Evolutionary conservation across 495 filamentous ascomycete species (phyloP).

Genomic region (Penicillium chermesinum): DNA sequence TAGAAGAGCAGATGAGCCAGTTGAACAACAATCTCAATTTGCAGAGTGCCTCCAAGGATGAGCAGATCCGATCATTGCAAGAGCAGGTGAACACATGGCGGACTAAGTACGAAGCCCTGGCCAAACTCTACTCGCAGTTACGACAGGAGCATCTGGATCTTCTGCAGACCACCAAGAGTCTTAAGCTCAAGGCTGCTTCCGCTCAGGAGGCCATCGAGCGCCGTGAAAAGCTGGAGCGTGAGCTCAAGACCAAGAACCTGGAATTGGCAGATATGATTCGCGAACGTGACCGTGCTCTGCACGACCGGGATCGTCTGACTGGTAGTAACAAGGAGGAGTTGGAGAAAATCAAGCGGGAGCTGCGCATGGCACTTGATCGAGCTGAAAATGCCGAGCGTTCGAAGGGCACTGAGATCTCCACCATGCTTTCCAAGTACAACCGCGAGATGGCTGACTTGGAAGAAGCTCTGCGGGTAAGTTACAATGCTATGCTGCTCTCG

Average conservation of each 20-base stretch:
- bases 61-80: constrained; percentile 86
- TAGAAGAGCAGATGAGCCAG: constrained; percentile 81
- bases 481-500: neutral
- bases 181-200: constrained; percentile 92
- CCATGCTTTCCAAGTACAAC: constrained; percentile 92
- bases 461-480: constrained; percentile 67
- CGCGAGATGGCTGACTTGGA: constrained; percentile 94
- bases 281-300: constrained; percentile 88
- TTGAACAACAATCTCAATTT: constrained; percentile 78
- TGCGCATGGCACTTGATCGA: constrained; percentile 85
- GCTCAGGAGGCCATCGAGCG: constrained; percentile 95
- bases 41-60: constrained; percentile 84
- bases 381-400: constrained; percentile 87
- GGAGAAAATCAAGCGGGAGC: constrained; percentile 94
- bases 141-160: constrained; percentile 93
- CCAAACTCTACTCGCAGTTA: constrained; percentile 94
- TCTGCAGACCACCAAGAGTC: constrained; percentile 88
- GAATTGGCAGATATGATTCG: constrained; percentile 98
- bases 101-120: constrained; percentile 91
- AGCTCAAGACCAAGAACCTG: constrained; percentile 97
- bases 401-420: constrained; percentile 90
- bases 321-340: constrained; percentile 89
- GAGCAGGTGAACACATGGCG: constrained; percentile 97
- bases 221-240: constrained; percentile 89
- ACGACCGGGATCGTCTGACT: constrained; percentile 79